Conservation (phyloP, 2,329 filamentous ascomycete genomes). For the Penicillium sclerotiorum region DNA sequence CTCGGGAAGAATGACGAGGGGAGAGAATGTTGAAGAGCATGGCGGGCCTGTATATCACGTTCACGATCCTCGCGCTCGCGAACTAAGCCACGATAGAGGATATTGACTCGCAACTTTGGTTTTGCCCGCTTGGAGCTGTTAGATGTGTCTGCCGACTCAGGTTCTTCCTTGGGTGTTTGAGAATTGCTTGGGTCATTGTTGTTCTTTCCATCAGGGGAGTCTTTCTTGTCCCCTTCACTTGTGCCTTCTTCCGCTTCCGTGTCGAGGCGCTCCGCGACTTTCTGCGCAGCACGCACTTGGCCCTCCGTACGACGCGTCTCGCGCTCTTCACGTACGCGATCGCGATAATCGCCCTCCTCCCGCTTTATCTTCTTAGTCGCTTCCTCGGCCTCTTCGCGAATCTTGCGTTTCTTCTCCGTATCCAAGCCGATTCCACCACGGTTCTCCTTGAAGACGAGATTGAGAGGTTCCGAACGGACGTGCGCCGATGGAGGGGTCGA, state of each 20-base stretch:
- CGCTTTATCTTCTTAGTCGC: constrained; percentile 63
- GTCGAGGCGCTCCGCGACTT: constrained; percentile 76
- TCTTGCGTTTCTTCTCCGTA: constrained; percentile 77
- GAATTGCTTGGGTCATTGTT: constrained; percentile 15
- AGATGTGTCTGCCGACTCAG: constrained; percentile 1
- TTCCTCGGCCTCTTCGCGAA: constrained; percentile 62
- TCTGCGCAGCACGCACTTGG: constrained; percentile 76
- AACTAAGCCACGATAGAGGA: constrained; percentile 78
- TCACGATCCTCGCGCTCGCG: constrained; percentile 67
- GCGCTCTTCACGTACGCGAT: constrained; percentile 69
- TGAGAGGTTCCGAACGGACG: constrained; percentile 70
- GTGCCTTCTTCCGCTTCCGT: constrained; percentile 48
- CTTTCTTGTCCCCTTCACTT: constrained; percentile 14
- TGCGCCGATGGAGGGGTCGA: constrained; percentile 20
- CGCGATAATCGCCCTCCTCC: constrained; percentile 72
- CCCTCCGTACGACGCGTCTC: constrained; percentile 70
- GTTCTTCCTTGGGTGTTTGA: constrained; percentile 4
- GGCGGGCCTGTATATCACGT: constrained; percentile 23
- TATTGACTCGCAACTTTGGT: constrained; percentile 68
- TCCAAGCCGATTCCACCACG: constrained; percentile 83
- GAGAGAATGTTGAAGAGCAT: neutral
- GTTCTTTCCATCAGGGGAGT: constrained; percentile 22
- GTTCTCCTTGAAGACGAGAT: constrained; percentile 74
- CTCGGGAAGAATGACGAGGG: neutral
- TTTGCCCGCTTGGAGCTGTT: constrained; percentile 34